Evolutionary conservation across 257 asterid species (phyloP).

Genomic region (Primulina huaijiensis): DNA sequence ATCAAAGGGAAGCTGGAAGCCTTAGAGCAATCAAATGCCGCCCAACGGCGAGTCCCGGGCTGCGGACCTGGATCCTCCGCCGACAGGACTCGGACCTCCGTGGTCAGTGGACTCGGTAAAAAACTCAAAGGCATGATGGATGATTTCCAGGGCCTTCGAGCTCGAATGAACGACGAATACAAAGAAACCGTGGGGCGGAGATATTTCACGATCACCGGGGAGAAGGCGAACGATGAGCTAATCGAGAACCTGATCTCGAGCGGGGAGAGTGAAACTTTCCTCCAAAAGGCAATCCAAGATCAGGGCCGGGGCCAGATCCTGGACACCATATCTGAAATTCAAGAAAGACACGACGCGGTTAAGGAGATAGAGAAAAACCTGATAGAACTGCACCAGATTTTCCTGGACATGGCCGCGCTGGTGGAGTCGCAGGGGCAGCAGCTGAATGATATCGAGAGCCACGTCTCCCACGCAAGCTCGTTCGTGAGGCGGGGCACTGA

Average conservation of each 20-base stretch:
- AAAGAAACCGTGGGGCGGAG: slow-evolving; percentile 54
- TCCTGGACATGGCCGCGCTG: slow-evolving; percentile 53
- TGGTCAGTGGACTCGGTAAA: slow-evolving; percentile 51
- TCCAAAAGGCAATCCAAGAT: slow-evolving; percentile 55
- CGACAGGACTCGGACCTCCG: slow-evolving; percentile 42
- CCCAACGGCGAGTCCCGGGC: slow-evolving; percentile 48
- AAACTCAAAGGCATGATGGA: slow-evolving; percentile 53
- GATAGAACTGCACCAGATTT: slow-evolving; percentile 47
- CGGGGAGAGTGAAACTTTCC: slow-evolving; percentile 53
- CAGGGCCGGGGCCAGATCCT: slow-evolving; percentile 58
- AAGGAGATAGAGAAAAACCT: slow-evolving; percentile 55
- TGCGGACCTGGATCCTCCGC: slow-evolving; percentile 63
- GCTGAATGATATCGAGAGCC: slow-evolving; percentile 55
- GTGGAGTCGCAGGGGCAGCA: slow-evolving; percentile 58
- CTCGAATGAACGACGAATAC: slow-evolving; percentile 52
- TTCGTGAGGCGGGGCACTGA: slow-evolving; percentile 58
- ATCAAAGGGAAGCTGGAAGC: slow-evolving; percentile 50
- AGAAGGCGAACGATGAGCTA: slow-evolving; percentile 44
- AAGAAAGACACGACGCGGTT: slow-evolving; percentile 53
- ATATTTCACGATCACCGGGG: slow-evolving; percentile 52
- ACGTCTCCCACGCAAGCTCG: slow-evolving; percentile 59
- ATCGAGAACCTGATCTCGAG: slow-evolving; percentile 49
- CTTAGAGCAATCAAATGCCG: slow-evolving; percentile 44
- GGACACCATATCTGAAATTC: slow-evolving; percentile 48
- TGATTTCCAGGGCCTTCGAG: slow-evolving; percentile 47